Evolutionary conservation across 2,329 filamentous ascomycete species (phyloP), one percentile per base, ranked within the genome.

Genomic region (Tolypocladium capitatum): DNA sequence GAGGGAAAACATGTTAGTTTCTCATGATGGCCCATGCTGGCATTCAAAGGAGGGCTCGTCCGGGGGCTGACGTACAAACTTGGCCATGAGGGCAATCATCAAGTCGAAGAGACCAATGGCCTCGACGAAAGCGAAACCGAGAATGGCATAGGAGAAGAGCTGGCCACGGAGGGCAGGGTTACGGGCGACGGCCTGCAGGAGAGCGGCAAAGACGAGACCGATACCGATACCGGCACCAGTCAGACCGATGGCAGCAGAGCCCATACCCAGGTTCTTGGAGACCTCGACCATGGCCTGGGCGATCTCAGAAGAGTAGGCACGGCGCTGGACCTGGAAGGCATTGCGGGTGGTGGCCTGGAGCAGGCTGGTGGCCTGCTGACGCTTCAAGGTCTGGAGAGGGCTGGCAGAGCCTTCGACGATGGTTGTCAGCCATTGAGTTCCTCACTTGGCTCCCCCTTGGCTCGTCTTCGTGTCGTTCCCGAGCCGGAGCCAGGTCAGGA

Each of bases 81-180:
- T 89, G 83, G 84, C 85, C 84, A 89, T 89, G 77, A 89, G 86
- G 76, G 84, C 84, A 87, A 89, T 80, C 84, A 89, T 89, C 67
- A 87, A 82, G 67, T 87, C 83, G 83, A 87, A 87, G 67, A 87
- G 81, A 84, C 84, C 84, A 63, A 86, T 88, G 75, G 87, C 86
- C 72, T 92, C 87, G 72, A 90, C 86, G 83, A 92, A 92, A 69
- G 86, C 87, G 77, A 92, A 92, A 77, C 87, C 86, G 68, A 92
- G 77, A 85, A 92, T 91, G 80, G 86, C 86, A 76, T 92, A 91
- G 61, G 85, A 86, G 85, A 92, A 94, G 67, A 94, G 86, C 81
- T 94, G 88, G 70, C 86, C 87, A 76, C 86, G 84, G 76, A 94
- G 86, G 68, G 84, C 85, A 67, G 87, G 87, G 86, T 94, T 94